A percentile compares a stretch with the other conserved stretches of the same genome.
Evolutionary conservation across 768 basidiomycete genomes (phyloP).

Genomic region (Suillus subaureus): DNA sequence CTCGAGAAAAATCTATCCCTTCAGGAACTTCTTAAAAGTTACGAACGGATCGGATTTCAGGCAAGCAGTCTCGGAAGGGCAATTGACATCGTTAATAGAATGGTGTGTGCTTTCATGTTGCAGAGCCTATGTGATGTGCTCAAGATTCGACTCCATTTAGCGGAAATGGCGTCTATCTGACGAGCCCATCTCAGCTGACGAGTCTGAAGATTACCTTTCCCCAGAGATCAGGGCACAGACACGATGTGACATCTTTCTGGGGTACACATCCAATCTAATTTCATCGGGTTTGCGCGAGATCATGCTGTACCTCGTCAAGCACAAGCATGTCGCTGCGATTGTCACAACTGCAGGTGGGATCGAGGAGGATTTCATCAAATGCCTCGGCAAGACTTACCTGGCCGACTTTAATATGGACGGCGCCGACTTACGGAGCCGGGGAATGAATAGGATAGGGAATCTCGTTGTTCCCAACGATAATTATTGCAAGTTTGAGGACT

Average conservation of each 20-base stretch:
- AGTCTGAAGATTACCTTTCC: constrained; percentile 63
- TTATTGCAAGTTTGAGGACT: constrained; percentile 99
- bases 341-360: constrained; percentile 99
- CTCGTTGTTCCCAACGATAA: constrained; percentile 97
- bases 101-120: constrained; percentile 54
- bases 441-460: constrained; percentile 98
- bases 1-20: constrained; percentile 73
- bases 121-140: not conserved
- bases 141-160: constrained; percentile 40
- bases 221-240: constrained; percentile 66
- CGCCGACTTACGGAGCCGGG: constrained; percentile 78
- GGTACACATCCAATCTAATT: constrained; percentile 98
- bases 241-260: constrained; percentile 89
- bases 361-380: constrained; percentile 99
- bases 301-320: constrained; percentile 89
- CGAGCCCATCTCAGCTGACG: constrained; percentile 72
- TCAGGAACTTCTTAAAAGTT: constrained; percentile 70
- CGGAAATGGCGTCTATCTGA: constrained; percentile 88
- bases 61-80: constrained; percentile 91
- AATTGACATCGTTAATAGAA: constrained; percentile 88
- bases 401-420: constrained; percentile 94
- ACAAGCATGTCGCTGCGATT: constrained; percentile 84
- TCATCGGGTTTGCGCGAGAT: constrained; percentile 96
- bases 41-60: constrained; percentile 94
- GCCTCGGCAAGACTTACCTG: constrained; percentile 94